Evolutionary conservation across 768 basidiomycete species (phyloP), one percentile per base, ranked within the genome.

Genomic region (Leucocoprinus leucothites): DNA sequence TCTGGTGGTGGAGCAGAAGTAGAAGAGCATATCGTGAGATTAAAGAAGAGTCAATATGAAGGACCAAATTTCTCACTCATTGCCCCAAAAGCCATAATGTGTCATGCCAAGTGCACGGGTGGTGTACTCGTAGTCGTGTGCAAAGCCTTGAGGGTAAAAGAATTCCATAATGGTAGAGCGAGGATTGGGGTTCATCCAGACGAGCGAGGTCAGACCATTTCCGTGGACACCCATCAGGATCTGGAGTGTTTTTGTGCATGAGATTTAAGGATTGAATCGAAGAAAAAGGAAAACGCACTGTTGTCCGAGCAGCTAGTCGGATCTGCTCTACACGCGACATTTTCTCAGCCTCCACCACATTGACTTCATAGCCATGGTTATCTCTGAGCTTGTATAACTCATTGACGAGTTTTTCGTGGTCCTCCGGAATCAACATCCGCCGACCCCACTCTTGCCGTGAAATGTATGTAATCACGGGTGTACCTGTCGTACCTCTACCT

Each of bases 161-260:
- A 97, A 94, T 64, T 97, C 94, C 65, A 96, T 91, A 28, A 97
- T 92, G 0, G 94, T 93, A 28, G 91, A 81, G 16, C 86, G 77
- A 4, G 85, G 85, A 2, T 81, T 82, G 1, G 91, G 89, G 21
- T 89, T 86, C 94, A 96, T 97, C 94, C 93, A 97, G 3, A 97
- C 66, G 0, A 95, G 78, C 25, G 91, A 80, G 0, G 93, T 95
- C 36, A 97, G 68, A 28, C 91, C 94, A 64, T 97, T 96, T 9
- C 94, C 94, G 63, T 96, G 94, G 14, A 96, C 88, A 55, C 94
- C 94, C 81, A 95, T 87, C 86, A 96, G 81, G 63, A 96, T 91
- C 94, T 96, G 57, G 62, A 34, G n/a, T n/a, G n/a, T n/a, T n/a
- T 26, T 42, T 25, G 35, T 8, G 19, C 22, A 8, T 47, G 50